phyloP scores from a whole-genome alignment of 1,284 basidiomycete species.

The Phylloboletellus chloephorus region DNA sequence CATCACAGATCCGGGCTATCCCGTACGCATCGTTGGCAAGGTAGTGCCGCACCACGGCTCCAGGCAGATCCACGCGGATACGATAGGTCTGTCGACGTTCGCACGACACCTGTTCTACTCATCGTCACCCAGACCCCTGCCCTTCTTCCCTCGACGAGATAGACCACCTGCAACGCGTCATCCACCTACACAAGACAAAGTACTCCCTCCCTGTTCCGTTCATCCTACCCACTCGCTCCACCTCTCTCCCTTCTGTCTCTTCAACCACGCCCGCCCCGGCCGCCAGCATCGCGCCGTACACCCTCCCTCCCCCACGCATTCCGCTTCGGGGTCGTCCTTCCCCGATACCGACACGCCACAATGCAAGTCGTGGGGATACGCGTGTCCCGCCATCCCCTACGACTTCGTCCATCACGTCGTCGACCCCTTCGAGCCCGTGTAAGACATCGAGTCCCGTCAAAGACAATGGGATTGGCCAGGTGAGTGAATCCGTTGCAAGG shows the following conservation, averaged over 20 bases:
- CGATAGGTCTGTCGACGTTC: conserved; percentile 35
- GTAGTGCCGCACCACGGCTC: conserved; percentile 40
- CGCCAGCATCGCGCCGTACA: conserved; percentile 6
- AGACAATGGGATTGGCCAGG: conserved; percentile 4
- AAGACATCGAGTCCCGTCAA: conserved; percentile 21
- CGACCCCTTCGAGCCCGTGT: conserved; percentile 28
- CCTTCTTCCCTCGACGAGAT: conserved; percentile 54
- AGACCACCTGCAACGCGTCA: conserved; percentile 50
- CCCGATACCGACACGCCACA: not conserved
- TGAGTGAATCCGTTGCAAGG: conserved; percentile 6
- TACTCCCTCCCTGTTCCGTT: conserved; percentile 49
- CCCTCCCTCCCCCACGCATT: conserved; percentile 14
- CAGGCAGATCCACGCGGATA: conserved; percentile 44
- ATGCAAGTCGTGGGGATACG: not conserved
- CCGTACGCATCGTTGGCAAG: conserved; percentile 46
- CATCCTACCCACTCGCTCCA: conserved; percentile 29
- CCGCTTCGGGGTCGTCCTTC: conserved; percentile 7
- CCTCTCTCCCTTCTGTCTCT: conserved; percentile 5
- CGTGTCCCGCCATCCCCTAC: conserved; percentile 20
- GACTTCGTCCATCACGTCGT: conserved; percentile 22
- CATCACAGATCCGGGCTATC: conserved; percentile 43
- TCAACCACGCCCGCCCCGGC: not conserved
- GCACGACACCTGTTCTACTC: not conserved
- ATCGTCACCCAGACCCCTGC: conserved; percentile 42
- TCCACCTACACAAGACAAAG: conserved; percentile 45